Base-by-base conservation (phyloP, 2,329 filamentous ascomycete genomes). In the Colletotrichum phormii region DNA sequence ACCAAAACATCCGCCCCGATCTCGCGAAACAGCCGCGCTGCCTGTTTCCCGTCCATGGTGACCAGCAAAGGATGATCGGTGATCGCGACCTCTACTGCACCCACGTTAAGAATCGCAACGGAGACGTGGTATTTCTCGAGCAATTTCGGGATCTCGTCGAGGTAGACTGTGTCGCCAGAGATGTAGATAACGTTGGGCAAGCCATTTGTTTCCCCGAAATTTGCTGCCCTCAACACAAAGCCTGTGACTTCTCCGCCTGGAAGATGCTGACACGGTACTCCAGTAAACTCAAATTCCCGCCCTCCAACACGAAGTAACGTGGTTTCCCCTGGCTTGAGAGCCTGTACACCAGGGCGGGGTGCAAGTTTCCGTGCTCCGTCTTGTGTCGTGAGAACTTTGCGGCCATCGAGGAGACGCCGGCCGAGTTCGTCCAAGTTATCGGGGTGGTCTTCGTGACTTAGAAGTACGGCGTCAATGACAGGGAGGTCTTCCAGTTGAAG, bases 361-460 rank as follows among this genome's bases (percentile, higher is more conserved):
- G 79, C 79, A 0, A 87, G 81, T 1, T 86, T 85, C 24, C 78
- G 79, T 0, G 82, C 84, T 1, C 86, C 85, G 33, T 86, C 84
- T 0, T 79, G 67, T 1, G 85, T 87, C 0, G 85, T 87, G 37
- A 87, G 78, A 4, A 87, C 86, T 3, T 76, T 78, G 6, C 84
- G 84, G 8, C 83, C 85, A 61, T 87, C 80, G 6, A 88, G 81
- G 0, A 87, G 79, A 13, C 75, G 80, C 4, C 85, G 85, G 26
- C 86, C 86, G 0, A 83, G 73, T 1, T 82, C 79, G 49, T 88
- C 86, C 2, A 88, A 80, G 72, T 88, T 88, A 72, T 88, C 86
- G 0, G 80, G 78, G 69, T 88, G 86, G 76, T 88, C 84, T 76
- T 88, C 86, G 70, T 88, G 86, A 76, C 84, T 86, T 9, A 88